Base-by-base conservation (phyloP, 129 eudicot genomes). In the Lactuca saligna region DNA sequence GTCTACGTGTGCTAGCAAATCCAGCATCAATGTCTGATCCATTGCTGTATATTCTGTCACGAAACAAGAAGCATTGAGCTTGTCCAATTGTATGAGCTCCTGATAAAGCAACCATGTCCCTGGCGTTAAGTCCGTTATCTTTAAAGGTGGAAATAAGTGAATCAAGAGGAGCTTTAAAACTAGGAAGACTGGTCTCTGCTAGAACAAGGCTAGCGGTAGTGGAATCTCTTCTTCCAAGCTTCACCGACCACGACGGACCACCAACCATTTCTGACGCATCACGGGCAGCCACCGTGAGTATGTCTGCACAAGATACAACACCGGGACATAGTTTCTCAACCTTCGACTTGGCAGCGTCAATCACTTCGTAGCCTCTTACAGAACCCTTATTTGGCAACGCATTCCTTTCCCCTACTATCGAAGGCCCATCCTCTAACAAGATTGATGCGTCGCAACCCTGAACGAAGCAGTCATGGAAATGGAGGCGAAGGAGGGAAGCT, bases 401-500 rank as follows among this genome's bases (percentile, higher is more conserved):
- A 3, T 63, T 57, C 39, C 35, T 54, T 17, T 61, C 59, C 6
- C 15, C 56, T 1, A 25, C 29, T 25, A 25, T 25, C 29, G 29
- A 25, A 25, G 29, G 29, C 29, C 29, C 29, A 25, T 75, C 74
- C 4, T 85, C 87, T 7, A 86, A 64, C 68, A 89, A 85, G 68
- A 89, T 86, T 0, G 96, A 89, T 15, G 87, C 96, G 63, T 89
- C 96, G 57, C 96, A 89, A 0, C 96, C 92, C 90, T 89, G 84
- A 25, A 75, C 80, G 33, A 75, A 75, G 50, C 80, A 75, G 64
- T 75, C 74, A 1, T 75, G 80, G 31, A 75, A 75, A 25, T 75
- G 80, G 69, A 67, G 80, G 17, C 80, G 80, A 12, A 68, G 49
- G 74, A 75, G 57, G 39, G 80, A 75, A 12, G 80, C 80, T 2